phyloP scores from a whole-genome alignment of 2,329 filamentous ascomycete species.

The Grosmannia clavigera region DNA sequence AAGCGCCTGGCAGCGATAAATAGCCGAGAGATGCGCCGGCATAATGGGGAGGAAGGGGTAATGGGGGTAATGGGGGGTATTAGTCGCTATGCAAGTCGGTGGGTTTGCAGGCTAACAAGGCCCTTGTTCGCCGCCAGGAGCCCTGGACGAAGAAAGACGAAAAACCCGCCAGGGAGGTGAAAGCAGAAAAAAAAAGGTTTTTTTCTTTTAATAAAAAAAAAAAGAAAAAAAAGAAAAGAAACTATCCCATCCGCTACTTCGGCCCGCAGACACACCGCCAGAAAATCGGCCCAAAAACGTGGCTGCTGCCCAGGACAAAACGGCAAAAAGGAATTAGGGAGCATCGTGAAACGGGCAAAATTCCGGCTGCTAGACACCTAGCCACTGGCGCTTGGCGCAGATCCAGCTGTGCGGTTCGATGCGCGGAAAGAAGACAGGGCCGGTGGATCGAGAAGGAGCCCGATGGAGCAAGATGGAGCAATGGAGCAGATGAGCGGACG shows the following conservation, averaged over 20 bases:
- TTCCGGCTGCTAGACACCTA: neutral
- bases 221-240: neutral
- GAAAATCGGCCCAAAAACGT: neutral
- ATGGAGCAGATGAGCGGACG: too few species aligned
- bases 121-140: neutral
- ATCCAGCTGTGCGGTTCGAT: neutral
- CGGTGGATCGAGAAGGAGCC: too few species aligned
- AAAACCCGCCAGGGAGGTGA: neutral
- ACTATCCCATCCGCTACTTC: neutral
- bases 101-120: neutral
- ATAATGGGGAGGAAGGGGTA: neutral
- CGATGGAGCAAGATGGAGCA: too few species aligned
- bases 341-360: neutral
- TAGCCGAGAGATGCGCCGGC: neutral
- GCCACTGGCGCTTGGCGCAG: neutral
- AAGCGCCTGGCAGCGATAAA: neutral
- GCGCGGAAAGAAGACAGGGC: too few species aligned
- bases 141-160: neutral
- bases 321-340: neutral
- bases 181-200: neutral
- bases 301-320: neutral
- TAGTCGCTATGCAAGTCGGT: neutral
- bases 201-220: too few species aligned
- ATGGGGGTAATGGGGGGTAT: neutral
- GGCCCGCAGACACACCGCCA: neutral